A percentile compares a stretch with the other conserved stretches of the same genome.
phyloP scores from a whole-genome alignment of 225 moss, liverwort and hornwort species.

The Physcomitrellopsis africana region DNA sequence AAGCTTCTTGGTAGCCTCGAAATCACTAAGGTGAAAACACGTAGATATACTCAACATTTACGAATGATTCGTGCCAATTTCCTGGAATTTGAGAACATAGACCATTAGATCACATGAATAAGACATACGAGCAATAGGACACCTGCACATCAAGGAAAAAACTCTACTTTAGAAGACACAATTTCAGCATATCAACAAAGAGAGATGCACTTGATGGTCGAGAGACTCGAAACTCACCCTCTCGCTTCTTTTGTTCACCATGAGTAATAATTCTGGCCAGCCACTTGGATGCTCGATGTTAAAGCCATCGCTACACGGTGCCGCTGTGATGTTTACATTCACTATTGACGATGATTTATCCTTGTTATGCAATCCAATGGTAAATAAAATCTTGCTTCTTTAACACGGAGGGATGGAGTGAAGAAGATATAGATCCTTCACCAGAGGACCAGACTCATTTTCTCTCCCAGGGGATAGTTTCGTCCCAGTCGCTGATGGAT shows the following conservation, averaged over 20 bases:
- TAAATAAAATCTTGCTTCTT: constrained; percentile 40
- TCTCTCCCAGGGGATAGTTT: constrained; percentile 32
- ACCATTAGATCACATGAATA: background rate
- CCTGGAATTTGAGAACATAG: constrained; percentile 39
- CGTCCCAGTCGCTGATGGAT: constrained; percentile 30
- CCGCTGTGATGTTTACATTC: constrained; percentile 44
- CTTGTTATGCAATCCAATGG: constrained; percentile 53
- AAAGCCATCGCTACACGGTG: constrained; percentile 48
- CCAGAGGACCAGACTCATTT: constrained; percentile 28
- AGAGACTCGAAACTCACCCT: constrained; percentile 50
- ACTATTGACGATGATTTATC: constrained; percentile 76
- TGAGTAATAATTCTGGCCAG: constrained; percentile 71
- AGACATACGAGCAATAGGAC: background rate
- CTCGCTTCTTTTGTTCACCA: constrained; percentile 83
- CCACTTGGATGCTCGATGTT: constrained; percentile 58
- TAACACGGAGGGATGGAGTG: constrained; percentile 16
- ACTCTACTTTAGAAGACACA: no score
- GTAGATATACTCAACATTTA: constrained; percentile 75
- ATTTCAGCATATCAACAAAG: background rate
- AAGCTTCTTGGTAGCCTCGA: constrained; percentile 89
- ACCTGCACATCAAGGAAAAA: background rate
- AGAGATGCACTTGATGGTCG: accelerated
- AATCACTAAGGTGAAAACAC: constrained; percentile 82
- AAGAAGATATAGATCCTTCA: constrained; percentile 28
- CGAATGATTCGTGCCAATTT: constrained; percentile 72